Base-by-base conservation (phyloP, 768 basidiomycete genomes). In the Russula foetens region DNA sequence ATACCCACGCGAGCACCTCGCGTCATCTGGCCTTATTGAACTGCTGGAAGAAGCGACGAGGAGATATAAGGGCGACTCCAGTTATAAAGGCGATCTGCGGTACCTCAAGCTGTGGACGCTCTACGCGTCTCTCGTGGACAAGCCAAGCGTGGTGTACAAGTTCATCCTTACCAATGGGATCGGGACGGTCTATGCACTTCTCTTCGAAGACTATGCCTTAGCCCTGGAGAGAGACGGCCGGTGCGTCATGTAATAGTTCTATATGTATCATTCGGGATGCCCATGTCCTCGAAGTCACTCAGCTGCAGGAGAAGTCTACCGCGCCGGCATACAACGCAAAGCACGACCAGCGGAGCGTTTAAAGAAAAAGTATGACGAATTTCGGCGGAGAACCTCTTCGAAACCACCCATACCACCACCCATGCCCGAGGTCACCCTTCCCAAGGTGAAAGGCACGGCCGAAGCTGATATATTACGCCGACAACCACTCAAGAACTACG, bases 21-120 rank as follows among this genome's bases (percentile, higher is more conserved):
- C 80, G 0, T 73, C 77, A 45, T 92, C 89, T 19, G 90, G 90
- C 19, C 80, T 97, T 35, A 69, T 87, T 2, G 88, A 91, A 47
- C 73, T 98, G 7, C 77, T 99, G 19, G 90, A 95, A 67, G 85
- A 92, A 67, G 85, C 88, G 1, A 93, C 93, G 2, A 74, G 83
- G 31, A 82, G 83, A 57, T 97, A 98, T 72, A 83, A 86, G 64
- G 79, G 83, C 28, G 96, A 98, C 70, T 76, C 81, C n/a, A 74
- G 84, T 15, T 98, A 97, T 73, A 87, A 84, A 71, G 84, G 84
- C 53, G 95, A 98, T 76, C 74, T 92, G 53, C 82, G 96, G 44
- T 97, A 98, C 73, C 78, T 98, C 51, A 91, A 92, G 70, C 72
- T 98, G 21, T 99, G 97, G 97, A 81, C 86, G 23, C 78, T 88